phyloP scores from a whole-genome alignment of 306 rosid genomes.

The Casuarina equisetifolia region DNA sequence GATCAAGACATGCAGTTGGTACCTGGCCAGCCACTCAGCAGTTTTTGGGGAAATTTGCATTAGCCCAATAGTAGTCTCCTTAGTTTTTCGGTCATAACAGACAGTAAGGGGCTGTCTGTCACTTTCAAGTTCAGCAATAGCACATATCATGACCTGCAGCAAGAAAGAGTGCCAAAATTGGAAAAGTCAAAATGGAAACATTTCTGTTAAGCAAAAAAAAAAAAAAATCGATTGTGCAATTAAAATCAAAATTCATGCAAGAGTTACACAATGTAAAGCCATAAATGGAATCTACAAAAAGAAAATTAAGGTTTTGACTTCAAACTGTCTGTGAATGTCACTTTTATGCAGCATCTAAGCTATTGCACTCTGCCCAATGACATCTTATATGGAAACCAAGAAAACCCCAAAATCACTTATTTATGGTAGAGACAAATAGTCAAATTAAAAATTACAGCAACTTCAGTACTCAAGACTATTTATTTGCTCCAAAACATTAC shows the following conservation, averaged over 20 bases:
- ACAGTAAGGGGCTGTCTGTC: slow-evolving; percentile 71
- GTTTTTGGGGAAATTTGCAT: slow-evolving; percentile 69
- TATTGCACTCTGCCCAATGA: not conserved
- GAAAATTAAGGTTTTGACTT: not conserved
- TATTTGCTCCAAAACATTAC: not conserved
- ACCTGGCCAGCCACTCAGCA: slow-evolving; percentile 68
- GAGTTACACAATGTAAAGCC: not conserved
- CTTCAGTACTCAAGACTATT: not conserved
- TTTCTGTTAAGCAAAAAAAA: slow-evolving; percentile 3
- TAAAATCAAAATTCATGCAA: not conserved
- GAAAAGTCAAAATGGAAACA: slow-evolving; percentile 1
- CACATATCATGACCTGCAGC: slow-evolving; percentile 73
- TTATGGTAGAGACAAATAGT: not conserved
- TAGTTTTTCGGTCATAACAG: slow-evolving; percentile 38
- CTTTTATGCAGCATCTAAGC: not conserved
- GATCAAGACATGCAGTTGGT: slow-evolving; percentile 18
- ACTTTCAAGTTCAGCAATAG: slow-evolving; percentile 85
- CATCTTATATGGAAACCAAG: not conserved
- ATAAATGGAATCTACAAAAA: not conserved
- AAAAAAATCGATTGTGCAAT: not conserved
- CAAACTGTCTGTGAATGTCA: not conserved
- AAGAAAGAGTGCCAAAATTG: slow-evolving; percentile 16
- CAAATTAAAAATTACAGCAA: not conserved
- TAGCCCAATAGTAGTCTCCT: slow-evolving; percentile 57
- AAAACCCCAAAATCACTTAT: not conserved